These are phyloP conservation scores for Penicillium hesseltinei DNA, from an alignment of 2,329 filamentous ascomycete genomes.

Conservation along the genomic window DNA sequence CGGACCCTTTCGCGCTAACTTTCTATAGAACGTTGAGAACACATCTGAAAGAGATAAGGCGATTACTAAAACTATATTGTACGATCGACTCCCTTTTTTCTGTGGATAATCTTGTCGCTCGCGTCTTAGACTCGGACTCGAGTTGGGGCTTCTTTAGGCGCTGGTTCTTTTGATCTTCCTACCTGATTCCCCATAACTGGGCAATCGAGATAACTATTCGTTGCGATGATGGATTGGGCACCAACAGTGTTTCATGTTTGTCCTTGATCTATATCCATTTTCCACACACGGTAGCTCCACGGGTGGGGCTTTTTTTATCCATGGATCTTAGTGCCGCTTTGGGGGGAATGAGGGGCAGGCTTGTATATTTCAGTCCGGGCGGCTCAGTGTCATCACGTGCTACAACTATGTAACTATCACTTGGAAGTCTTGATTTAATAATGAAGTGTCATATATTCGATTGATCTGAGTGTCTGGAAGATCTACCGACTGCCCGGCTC, in stretches of 20 bases:
- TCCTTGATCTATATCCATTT: constrained; percentile 3
- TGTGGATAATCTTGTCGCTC: neutral
- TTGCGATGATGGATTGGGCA: neutral
- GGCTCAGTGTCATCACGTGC: neutral
- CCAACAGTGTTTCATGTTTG: neutral
- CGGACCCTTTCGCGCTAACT: neutral
- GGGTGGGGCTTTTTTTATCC: constrained; percentile 4
- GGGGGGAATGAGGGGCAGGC: neutral
- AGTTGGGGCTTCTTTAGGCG: neutral
- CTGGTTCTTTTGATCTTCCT: neutral
- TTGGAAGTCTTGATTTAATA: neutral
- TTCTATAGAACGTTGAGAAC: neutral
- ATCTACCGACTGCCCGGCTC: neutral
- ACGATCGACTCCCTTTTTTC: neutral
- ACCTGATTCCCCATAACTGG: neutral
- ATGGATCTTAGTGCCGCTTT: neutral
- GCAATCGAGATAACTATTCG: neutral
- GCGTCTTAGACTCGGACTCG: neutral
- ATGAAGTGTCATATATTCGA: neutral
- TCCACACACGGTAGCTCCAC: neutral
- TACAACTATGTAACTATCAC: neutral
- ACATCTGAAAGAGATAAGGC: neutral
- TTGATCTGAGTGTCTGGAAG: neutral
- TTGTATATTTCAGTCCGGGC: neutral
- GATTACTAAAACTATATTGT: neutral